A percentile compares a stretch with the other conserved stretches of the same genome.
These are phyloP conservation scores for Alternaria sp. DNA, from an alignment of 2,329 filamentous ascomycete species.

Conservation along the genomic window DNA sequence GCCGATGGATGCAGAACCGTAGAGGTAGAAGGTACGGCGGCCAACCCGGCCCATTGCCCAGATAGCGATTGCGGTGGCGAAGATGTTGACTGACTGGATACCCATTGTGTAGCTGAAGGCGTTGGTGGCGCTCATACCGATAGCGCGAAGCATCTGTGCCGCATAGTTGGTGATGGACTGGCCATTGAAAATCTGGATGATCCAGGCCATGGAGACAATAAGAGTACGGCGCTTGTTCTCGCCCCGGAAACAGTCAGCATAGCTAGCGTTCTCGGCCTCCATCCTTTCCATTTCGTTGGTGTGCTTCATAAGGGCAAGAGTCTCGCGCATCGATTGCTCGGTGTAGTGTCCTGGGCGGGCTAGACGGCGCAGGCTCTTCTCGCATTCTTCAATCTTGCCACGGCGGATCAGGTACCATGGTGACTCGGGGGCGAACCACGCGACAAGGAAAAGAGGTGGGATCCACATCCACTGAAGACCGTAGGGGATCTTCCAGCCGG, in stretches of 20 bases:
- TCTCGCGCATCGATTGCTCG: conserved; percentile 55
- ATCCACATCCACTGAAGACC: conserved; percentile 74
- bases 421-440: conserved; percentile 36
- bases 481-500: conserved; percentile 64
- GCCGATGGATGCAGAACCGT: conserved; percentile 20
- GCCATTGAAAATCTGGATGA: conserved; percentile 48
- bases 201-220: conserved; percentile 61
- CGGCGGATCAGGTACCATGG: conserved; percentile 77
- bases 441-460: conserved; percentile 45
- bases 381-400: conserved; percentile 65
- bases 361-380: conserved; percentile 65
- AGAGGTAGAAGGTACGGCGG: conserved; percentile 62
- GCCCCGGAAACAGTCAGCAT: conserved; percentile 82
- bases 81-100: conserved; percentile 70
- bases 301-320: conserved; percentile 85
- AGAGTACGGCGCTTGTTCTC: conserved; percentile 62
- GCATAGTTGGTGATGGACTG: conserved; percentile 32
- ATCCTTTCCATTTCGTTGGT: conserved; percentile 78
- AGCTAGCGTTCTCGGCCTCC: conserved; percentile 71
- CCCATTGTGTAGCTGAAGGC: conserved; percentile 57
- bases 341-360: conserved; percentile 68
- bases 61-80: conserved; percentile 80
- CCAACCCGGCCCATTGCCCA: conserved; percentile 79
- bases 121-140: conserved; percentile 47
- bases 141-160: conserved; percentile 54